Conservation (phyloP, 805 yeast genomes). For the Torulaspora maleeae region DNA sequence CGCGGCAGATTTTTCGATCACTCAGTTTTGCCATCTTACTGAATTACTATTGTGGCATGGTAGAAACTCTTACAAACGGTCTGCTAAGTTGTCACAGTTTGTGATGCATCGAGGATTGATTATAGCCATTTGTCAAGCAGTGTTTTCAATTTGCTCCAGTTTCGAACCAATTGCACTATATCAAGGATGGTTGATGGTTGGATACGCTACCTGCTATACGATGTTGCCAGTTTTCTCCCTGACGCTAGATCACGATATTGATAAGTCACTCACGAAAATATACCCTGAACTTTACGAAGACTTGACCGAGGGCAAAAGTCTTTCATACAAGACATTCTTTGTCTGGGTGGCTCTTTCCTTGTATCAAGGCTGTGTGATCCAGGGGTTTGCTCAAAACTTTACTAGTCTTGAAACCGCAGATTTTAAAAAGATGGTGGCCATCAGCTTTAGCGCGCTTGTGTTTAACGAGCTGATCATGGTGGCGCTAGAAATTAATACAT, state of each 20-base stretch:
- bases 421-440: slow-evolving; percentile 75
- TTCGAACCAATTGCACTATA: slow-evolving; percentile 93
- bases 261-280: slow-evolving; percentile 77
- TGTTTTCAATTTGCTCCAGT: slow-evolving; percentile 75
- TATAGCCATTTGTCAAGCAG: slow-evolving; percentile 92
- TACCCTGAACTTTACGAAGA: slow-evolving; percentile 96
- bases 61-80: slow-evolving; percentile 90
- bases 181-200: slow-evolving; percentile 98
- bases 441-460: slow-evolving; percentile 74
- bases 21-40: slow-evolving; percentile 84
- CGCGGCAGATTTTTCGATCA: slow-evolving; percentile 93
- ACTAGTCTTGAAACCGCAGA: slow-evolving; percentile 52
- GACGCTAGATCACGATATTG: slow-evolving; percentile 87
- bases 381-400: slow-evolving; percentile 72
- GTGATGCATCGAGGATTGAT: slow-evolving; percentile 94
- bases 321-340: slow-evolving; percentile 82
- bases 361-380: slow-evolving; percentile 87
- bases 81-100: slow-evolving; percentile 92
- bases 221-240: slow-evolving; percentile 97
- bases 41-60: slow-evolving; percentile 95
- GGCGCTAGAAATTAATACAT: slow-evolving; percentile 83
- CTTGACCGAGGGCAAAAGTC: slow-evolving; percentile 78
- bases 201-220: slow-evolving; percentile 93
- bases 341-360: slow-evolving; percentile 86
- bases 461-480: slow-evolving; percentile 91